Conservation (phyloP, 1,284 basidiomycete species). For the Ganoderma multipileum region DNA sequence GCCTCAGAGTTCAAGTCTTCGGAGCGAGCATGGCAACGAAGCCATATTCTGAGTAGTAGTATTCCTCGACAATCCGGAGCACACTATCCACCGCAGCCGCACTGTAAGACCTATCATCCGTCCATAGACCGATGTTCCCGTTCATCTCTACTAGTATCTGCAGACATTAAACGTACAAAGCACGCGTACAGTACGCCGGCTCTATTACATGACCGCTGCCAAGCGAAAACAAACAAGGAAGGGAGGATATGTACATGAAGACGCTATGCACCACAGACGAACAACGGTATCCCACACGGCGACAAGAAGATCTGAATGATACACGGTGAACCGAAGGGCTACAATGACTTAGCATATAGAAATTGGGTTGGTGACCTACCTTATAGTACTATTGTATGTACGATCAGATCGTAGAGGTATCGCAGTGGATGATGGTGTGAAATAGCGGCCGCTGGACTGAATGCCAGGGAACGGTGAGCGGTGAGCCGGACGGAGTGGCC, state of each 20-base stretch:
- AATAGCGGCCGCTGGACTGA: not conserved
- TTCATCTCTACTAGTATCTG: not conserved
- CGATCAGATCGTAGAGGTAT: not conserved
- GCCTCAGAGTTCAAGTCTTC: not conserved
- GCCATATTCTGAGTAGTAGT: not conserved
- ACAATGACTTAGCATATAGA: slow-evolving; percentile 24
- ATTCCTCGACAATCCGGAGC: not conserved
- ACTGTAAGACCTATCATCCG: not conserved
- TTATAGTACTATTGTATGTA: slow-evolving; percentile 8
- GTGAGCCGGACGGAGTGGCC: not conserved
- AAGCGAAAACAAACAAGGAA: not conserved
- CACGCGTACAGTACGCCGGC: not conserved
- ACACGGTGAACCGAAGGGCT: slow-evolving; percentile 20
- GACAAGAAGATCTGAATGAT: slow-evolving; percentile 2
- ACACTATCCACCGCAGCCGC: not conserved
- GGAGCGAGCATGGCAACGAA: not conserved
- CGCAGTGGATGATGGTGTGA: not conserved
- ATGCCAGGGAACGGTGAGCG: not conserved
- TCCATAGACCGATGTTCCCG: not conserved
- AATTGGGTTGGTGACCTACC: slow-evolving; percentile 22
- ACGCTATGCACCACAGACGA: slow-evolving; percentile 13
- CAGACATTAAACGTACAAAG: slow-evolving; percentile 1
- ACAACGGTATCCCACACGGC: slow-evolving; percentile 11
- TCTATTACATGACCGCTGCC: not conserved
- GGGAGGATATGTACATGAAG: not conserved